Percentiles rank a stretch among this genome's conserved stretches.
Evolutionary conservation across 306 rosid species (phyloP).

Genomic region (Comarum palustre): DNA sequence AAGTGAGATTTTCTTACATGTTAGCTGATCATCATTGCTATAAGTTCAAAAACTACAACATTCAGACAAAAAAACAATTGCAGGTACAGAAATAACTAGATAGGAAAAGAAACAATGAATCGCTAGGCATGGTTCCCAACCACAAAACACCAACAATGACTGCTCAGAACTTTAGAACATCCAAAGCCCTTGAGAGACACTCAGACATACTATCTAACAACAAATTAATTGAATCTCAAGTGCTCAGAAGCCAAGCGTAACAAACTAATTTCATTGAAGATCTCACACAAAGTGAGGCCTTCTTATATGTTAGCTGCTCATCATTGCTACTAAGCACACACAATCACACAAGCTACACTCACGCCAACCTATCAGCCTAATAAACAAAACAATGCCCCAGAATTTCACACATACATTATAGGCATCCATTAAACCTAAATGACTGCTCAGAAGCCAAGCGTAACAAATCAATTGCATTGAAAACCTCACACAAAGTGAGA

Average conservation of each 20-base stretch:
- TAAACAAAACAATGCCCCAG: not conserved
- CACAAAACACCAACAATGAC: too few species aligned
- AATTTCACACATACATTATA: too few species aligned
- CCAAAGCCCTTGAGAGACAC: constrained; percentile 37
- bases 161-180: not conserved
- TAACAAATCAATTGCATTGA: constrained; percentile 47
- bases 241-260: constrained; percentile 65
- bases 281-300: constrained; percentile 18
- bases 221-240: not conserved
- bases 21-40: constrained; percentile 29
- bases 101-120: not conserved
- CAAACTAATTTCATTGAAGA: constrained; percentile 44
- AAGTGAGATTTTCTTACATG: constrained; percentile 19
- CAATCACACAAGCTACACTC: not conserved
- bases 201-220: not conserved
- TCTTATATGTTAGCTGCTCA: constrained; percentile 15
- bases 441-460: constrained; percentile 60
- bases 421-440: not conserved
- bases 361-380: not conserved
- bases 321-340: constrained; percentile 3
- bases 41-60: not conserved
- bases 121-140: not conserved
- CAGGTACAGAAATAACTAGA: not conserved
- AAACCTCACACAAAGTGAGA: constrained; percentile 24
- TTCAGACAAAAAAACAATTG: not conserved